Conservation (phyloP, 805 yeast genomes). For the Peterozyma toletana region DNA sequence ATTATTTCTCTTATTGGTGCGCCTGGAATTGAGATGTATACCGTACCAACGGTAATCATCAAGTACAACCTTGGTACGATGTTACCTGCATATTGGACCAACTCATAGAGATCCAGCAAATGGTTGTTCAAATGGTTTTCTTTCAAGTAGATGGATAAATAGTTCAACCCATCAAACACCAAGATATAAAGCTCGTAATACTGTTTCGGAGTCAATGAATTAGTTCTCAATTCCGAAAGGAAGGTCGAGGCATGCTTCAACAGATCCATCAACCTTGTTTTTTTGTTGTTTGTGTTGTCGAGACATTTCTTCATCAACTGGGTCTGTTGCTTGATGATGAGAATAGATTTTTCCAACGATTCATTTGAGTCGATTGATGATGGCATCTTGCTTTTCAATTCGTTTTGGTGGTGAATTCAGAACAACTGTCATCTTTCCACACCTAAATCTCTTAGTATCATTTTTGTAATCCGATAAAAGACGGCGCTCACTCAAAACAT, state of each 20-base stretch:
- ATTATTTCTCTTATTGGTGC: slow-evolving; percentile 81
- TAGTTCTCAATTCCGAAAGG: slow-evolving; percentile 74
- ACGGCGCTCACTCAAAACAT: no score
- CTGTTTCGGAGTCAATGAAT: slow-evolving; percentile 74
- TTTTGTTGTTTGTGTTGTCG: slow-evolving; percentile 30
- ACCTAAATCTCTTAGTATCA: no score
- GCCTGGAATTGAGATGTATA: slow-evolving; percentile 69
- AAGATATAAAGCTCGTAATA: slow-evolving; percentile 87
- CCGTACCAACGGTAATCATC: slow-evolving; percentile 93
- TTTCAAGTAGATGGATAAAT: slow-evolving; percentile 55
- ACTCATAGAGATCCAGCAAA: slow-evolving; percentile 83
- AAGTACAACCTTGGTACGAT: slow-evolving; percentile 86
- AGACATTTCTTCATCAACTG: slow-evolving; percentile 71
- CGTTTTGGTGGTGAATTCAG: background rate
- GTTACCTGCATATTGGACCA: slow-evolving; percentile 93
- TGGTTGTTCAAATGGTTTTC: slow-evolving; percentile 65
- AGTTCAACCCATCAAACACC: slow-evolving; percentile 74
- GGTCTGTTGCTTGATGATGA: slow-evolving; percentile 61
- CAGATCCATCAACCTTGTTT: slow-evolving; percentile 76
- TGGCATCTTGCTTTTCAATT: background rate
- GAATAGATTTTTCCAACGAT: slow-evolving; percentile 34
- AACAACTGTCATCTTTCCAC: no score
- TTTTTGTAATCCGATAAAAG: no score
- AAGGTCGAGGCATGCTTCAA: slow-evolving; percentile 79
- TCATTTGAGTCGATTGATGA: slow-evolving; percentile 18